Evolutionary conservation across 352 stramenopile species (phyloP), one percentile per base, ranked within the genome.

Genomic region (Pythium monospermum): DNA sequence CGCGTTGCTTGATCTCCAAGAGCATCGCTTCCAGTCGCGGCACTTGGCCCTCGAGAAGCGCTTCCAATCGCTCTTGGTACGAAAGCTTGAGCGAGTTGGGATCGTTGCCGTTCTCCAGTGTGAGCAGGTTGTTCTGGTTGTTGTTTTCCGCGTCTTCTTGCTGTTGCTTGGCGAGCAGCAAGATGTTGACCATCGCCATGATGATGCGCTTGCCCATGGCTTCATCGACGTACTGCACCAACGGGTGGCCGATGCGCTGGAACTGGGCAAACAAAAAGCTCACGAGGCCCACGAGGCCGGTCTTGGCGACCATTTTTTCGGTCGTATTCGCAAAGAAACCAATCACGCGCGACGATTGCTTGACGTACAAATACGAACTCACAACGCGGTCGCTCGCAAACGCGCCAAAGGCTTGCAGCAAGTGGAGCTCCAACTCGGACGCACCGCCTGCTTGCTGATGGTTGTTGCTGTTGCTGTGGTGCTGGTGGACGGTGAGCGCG

Each of bases 181-280:
- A 60, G 1, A 88, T 21, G 15, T 47, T 52, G 15, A 88, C 74
- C 12, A 85, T 67, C 23, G 68, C 57, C 42, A 77, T 66, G 44
- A 88, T 75, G 35, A 88, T 59, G 47, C 72, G 69, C 10, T 64
- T 68, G 11, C 77, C 73, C 68, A 88, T 79, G 27, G 68, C 74
- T 16, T 83, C 73, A 43, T 88, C 77, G 30, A 83, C 66, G 2
- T 68, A 66, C 48, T 73, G 59, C 43, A 86, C 62, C 47, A 75
- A 45, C 25, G 77, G 74, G 12, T 73, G 59, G 15, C 73, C 76
- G 2, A 85, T 52, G 33, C 62, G 59, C 66, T 77, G 60, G 61
- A 83, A 87, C 64, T 87, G 76, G 6, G 44, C 39, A 42, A 83
- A 84, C 10, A 85, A 54, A 22, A 85, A 45, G 15, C 41, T 41